Evolutionary conservation across 371 early-diverging fungal species (phyloP), one percentile per base, ranked within the genome.

Genomic region (Capniomyces stellatus): DNA sequence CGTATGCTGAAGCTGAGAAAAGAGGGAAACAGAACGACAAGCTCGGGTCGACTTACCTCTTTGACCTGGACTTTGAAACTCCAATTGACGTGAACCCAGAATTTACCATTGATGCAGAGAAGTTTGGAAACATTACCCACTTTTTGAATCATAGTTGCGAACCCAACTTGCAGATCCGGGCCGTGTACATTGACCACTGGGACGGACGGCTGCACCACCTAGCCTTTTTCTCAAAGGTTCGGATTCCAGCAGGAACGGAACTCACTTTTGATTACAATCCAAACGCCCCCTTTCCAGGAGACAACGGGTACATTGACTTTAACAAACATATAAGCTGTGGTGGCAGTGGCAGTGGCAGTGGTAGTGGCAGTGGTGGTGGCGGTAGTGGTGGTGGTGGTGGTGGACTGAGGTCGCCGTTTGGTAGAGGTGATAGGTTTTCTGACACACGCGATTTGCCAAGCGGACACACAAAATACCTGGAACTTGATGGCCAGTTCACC

Each of bases 71-170:
- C 49, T 68, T 91, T 28, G 86, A 88, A 49, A 57, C 52, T n/a
- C 15, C 54, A 10, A 41, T 35, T 21, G 47, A 54, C 29, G 58
- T 54, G 19, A 18, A 42, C 0, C 70, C 78, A 1, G 88, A 91
- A 57, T 92, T 92, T 82, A 79, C 88, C 28, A 83, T 94, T 39
- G 95, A 95, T 68, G 94, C 94, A 13, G 82, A 87, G 27, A 75
- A 77, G 29, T 75, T 71, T 30, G 95, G 95, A 18, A 86, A 85
- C 60, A 63, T 87, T 12, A 84, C 93, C 29, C 75, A 89, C 53
- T 95, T 91, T 61, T 84, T 93, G 56, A 95, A 95, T 61, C 95
- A 95, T 64, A 79, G 81, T 41, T 95, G 95, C 64, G 75, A 75
- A 49, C 92, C 95, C 4, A 95, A 93, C 61, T 81, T 87, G 65